Evolutionary conservation across 2,329 filamentous ascomycete species (phyloP).

Genomic region (Lachnellula suecica): DNA sequence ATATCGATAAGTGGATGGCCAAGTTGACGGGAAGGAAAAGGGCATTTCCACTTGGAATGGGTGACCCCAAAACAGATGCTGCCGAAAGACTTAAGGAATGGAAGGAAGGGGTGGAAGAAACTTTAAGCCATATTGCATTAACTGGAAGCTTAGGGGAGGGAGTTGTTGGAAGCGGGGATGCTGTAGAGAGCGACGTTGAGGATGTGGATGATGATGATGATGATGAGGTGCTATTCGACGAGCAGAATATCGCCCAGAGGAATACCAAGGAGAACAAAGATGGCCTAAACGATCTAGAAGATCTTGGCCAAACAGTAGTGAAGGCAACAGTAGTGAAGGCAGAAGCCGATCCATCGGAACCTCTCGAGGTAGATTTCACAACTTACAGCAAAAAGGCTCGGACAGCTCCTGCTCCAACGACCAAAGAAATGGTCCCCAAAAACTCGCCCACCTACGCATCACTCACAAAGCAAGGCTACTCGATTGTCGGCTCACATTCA

Average conservation of each 20-base stretch:
- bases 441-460: conserved; percentile 85
- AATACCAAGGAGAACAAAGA: conserved; percentile 43
- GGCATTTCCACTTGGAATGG: conserved; percentile 86
- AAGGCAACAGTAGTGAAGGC: conserved; percentile 55
- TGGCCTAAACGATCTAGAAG: conserved; percentile 77
- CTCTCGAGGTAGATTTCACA: conserved; percentile 84
- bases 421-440: conserved; percentile 93
- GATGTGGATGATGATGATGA: conserved; percentile 55
- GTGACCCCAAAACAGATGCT: conserved; percentile 77
- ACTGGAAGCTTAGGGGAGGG: conserved; percentile 61
- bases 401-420: conserved; percentile 38
- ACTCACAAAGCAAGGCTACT: conserved; percentile 94
- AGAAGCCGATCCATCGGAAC: conserved; percentile 33
- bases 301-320: conserved; percentile 68
- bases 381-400: conserved; percentile 58
- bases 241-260: conserved; percentile 41
- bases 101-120: conserved; percentile 70
- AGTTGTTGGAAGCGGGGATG: conserved; percentile 77
- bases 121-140: conserved; percentile 62
- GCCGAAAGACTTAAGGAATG: conserved; percentile 71
- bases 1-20: conserved; percentile 96
- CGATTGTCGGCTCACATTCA: conserved; percentile 91
- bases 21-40: conserved; percentile 83
- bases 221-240: conserved; percentile 50
- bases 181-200: conserved; percentile 82